Conservation (phyloP, 345 rosid species). For the Gossypium herbaceum region DNA sequence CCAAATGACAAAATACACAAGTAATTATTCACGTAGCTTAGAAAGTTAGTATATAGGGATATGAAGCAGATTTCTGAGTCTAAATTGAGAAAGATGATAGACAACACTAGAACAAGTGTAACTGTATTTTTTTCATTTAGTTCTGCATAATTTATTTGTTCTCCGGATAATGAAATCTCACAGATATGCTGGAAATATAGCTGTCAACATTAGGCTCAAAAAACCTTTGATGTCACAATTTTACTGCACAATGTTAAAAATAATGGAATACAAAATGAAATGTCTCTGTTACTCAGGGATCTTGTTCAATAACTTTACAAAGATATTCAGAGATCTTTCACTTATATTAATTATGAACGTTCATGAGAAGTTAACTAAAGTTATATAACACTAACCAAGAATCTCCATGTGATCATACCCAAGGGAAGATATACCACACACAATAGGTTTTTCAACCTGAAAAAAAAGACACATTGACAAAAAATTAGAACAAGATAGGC, state of each 20-base stretch:
- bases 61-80: not conserved
- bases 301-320: not conserved
- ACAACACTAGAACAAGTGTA: no score
- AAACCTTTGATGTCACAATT: not conserved
- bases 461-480: slow-evolving; percentile 1
- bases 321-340: not conserved
- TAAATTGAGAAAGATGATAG: no score
- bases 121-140: not conserved
- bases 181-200: not conserved
- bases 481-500: slow-evolving; percentile 8
- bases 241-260: not conserved
- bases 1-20: not conserved
- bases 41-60: not conserved
- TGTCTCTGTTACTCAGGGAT: not conserved
- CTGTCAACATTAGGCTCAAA: not conserved
- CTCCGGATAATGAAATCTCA: not conserved
- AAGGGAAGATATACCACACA: slow-evolving; percentile 86
- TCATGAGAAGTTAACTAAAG: slow-evolving; percentile 16
- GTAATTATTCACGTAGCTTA: not conserved
- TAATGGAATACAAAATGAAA: not conserved
- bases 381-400: slow-evolving; percentile 70
- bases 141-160: not conserved
- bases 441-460: slow-evolving; percentile 77
- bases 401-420: slow-evolving; percentile 99
- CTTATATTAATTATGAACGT: not conserved